These are phyloP conservation scores for Citrus unshiu DNA, from an alignment of 345 rosid species.

Conservation along the genomic window DNA sequence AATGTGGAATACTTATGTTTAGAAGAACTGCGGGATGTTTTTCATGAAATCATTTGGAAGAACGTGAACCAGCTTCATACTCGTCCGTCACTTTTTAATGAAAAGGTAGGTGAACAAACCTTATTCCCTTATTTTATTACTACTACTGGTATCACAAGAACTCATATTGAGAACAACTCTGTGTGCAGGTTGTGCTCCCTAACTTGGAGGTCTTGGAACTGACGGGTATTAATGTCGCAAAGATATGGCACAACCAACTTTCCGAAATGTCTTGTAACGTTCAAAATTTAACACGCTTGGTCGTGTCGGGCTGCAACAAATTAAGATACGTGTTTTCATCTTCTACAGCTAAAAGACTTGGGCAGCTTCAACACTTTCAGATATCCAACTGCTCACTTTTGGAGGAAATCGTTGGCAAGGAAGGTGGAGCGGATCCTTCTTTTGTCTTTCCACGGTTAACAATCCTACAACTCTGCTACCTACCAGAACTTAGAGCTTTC, in stretches of 20 bases:
- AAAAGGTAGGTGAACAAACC: neutral
- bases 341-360: neutral
- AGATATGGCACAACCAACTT: constrained; percentile 4
- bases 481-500: neutral
- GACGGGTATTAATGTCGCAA: neutral
- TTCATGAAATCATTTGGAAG: neutral
- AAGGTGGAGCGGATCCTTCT: neutral
- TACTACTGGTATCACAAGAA: neutral
- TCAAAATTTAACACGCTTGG: neutral
- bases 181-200: constrained; percentile 19
- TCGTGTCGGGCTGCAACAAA: neutral
- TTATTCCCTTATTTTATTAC: neutral
- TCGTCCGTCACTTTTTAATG: neutral
- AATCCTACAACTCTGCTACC: neutral
- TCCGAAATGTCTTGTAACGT: neutral
- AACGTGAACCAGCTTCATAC: neutral
- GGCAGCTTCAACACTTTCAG: neutral
- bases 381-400: neutral
- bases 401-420: neutral
- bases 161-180: neutral
- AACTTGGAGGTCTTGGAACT: constrained; percentile 9
- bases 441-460: neutral
- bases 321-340: neutral
- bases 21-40: neutral
- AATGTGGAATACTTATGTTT: neutral